Percentiles rank a stretch among this genome's conserved stretches.
phyloP scores from a whole-genome alignment of 257 asterid species.

The Solanum acaule region DNA sequence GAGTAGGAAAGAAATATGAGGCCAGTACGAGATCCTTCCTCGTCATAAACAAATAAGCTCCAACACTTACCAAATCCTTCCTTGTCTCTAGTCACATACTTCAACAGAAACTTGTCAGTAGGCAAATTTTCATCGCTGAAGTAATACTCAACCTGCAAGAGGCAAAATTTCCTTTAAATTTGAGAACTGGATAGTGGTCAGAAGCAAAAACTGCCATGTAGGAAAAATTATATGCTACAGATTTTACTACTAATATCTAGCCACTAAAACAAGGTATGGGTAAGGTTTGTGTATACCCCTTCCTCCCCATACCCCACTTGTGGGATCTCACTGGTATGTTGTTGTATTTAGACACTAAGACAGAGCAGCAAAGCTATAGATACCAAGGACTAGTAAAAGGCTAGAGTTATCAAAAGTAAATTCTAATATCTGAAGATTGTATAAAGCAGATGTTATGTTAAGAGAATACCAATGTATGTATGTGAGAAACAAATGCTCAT shows the following conservation, averaged over 20 bases:
- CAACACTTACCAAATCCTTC: conserved; percentile 71
- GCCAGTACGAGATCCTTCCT: neutral
- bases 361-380: neutral
- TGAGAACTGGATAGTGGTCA: neutral
- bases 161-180: neutral
- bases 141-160: conserved; percentile 84
- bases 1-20: neutral
- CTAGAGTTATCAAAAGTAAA: neutral
- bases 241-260: neutral
- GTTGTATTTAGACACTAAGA: neutral
- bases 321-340: neutral
- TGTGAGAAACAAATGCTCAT: neutral
- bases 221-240: neutral
- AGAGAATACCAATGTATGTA: neutral
- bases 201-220: neutral
- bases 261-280: neutral
- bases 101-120: conserved; percentile 70
- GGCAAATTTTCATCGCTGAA: conserved; percentile 88
- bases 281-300: neutral
- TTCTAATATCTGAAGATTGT: neutral
- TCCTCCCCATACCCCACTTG: neutral
- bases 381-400: neutral
- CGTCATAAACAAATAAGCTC: neutral
- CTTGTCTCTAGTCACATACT: conserved; percentile 37
- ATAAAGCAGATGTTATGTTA: neutral